A percentile compares a stretch with the other conserved stretches of the same genome.
Evolutionary conservation across 1,139 yeast species (phyloP).

Genomic region (Schizosaccharomyces versatilis): DNA sequence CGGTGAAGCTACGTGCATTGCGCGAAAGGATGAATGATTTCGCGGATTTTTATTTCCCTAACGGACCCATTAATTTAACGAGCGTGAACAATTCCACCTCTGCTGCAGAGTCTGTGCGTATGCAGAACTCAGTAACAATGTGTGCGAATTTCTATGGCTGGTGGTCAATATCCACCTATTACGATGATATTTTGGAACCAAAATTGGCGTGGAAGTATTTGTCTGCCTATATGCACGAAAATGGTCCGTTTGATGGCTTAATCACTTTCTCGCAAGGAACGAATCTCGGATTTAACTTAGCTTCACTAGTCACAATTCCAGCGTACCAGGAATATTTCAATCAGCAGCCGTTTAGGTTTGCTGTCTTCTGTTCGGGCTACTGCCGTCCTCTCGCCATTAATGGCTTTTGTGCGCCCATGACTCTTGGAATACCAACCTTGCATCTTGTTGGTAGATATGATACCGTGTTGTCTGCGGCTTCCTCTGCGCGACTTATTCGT

Average conservation of each 20-base stretch:
- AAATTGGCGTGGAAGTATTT: background rate
- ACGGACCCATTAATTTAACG: background rate
- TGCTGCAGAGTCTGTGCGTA: background rate
- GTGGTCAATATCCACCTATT: background rate
- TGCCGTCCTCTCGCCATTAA: constrained; percentile 33
- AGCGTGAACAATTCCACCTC: background rate
- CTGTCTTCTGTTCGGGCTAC: constrained; percentile 54
- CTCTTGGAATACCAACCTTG: constrained; percentile 33
- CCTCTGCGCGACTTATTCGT: background rate
- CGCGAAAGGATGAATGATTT: background rate
- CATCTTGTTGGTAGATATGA: constrained; percentile 77
- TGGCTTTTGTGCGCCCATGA: constrained; percentile 20
- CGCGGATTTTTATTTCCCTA: background rate
- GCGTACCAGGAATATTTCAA: constrained; percentile 3
- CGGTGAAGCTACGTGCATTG: background rate
- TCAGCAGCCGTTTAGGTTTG: constrained; percentile 39
- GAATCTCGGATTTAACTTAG: constrained; percentile 34
- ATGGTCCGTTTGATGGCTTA: constrained; percentile 79
- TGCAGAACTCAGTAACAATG: background rate
- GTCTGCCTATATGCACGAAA: constrained; percentile 24
- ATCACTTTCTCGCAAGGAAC: constrained; percentile 92
- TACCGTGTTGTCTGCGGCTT: constrained; percentile 34
- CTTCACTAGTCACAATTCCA: constrained; percentile 5
- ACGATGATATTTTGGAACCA: background rate
- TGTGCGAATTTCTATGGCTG: background rate